Base-by-base conservation (phyloP, 495 filamentous ascomycete genomes). In the Choiromyces venosus region DNA sequence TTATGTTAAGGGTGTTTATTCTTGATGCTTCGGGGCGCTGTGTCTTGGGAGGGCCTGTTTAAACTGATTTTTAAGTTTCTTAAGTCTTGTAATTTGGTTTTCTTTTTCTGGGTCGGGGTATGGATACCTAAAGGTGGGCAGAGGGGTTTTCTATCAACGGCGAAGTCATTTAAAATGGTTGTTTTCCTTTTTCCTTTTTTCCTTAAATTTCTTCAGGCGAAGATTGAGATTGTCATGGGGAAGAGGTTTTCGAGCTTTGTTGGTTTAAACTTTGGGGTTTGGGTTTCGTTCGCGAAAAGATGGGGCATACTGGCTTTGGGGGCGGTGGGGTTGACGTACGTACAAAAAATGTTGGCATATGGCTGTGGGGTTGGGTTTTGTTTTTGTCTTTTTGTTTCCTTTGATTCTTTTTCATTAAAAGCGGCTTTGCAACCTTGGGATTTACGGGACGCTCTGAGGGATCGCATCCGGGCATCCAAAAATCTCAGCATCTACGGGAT, bases 1-100 rank as follows among this genome's bases (percentile, higher is more conserved):
- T 77, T 80, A 80, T 80, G 74, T 80, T 78, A 72, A 70, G 78
- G 74, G 74, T 76, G 71, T 81, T 81, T 78, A 79, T 81, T 81
- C 74, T 76, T 76, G 75, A 77, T 81, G 74, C 75, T 77, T 76
- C 73, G 79, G 76, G 79, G 80, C 79, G 79, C 79, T 81, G 79
- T 80, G 80, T 80, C 73, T 81, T 80, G 80, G 80, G 80, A 81
- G 79, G 80, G 75, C 79, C 72, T 80, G 74, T 81, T 81, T 77
- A 80, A 80, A 76, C 69, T 80, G 74, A 69, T 66, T 78, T 77
- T 81, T 75, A 25, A 68, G 69, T 79, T 69, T 78, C 72, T 81
- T 77, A 73, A 74, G 73, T 78, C 79, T 81, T 81, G 79, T 81
- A 81, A 81, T 81, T 81, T 77, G 74, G 70, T 74, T 71, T 80